phyloP scores from a whole-genome alignment of 352 stramenopile genomes.

The Elongisporangium anandrum region DNA sequence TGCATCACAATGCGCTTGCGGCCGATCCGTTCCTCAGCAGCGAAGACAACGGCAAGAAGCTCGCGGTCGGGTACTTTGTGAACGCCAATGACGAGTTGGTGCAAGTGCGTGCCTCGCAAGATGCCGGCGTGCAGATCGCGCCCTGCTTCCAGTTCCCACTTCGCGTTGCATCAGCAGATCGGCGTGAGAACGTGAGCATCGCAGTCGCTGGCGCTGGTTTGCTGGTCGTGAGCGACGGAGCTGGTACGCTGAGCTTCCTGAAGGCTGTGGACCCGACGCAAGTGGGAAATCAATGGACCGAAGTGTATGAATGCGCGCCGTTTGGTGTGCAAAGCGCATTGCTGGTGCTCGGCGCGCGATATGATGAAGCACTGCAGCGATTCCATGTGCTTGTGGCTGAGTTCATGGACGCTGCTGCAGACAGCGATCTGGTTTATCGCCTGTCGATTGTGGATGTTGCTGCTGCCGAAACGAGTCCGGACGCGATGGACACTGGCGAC shows the following conservation, averaged over 20 bases:
- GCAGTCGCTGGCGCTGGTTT: constrained; percentile 54
- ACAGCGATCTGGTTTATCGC: constrained; percentile 48
- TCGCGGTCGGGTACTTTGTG: constrained; percentile 60
- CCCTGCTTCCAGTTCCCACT: constrained; percentile 24
- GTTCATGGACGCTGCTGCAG: constrained; percentile 22
- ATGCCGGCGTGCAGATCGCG: constrained; percentile 22
- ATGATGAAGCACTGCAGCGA: constrained; percentile 29
- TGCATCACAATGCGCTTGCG: constrained; percentile 60
- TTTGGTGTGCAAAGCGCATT: constrained; percentile 20
- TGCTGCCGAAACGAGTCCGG: constrained; percentile 11
- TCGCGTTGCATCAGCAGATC: constrained; percentile 11
- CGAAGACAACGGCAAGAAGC: constrained; percentile 7
- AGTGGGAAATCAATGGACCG: constrained; percentile 26
- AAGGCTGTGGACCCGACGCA: constrained; percentile 23
- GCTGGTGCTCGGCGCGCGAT: constrained; percentile 45
- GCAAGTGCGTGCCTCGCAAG: constrained; percentile 32
- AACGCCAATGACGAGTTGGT: constrained; percentile 57
- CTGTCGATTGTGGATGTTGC: constrained; percentile 40
- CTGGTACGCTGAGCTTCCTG: constrained; percentile 48
- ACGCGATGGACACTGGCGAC: constrained; percentile 20
- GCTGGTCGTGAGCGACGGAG: constrained; percentile 63
- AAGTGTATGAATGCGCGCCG: constrained; percentile 50
- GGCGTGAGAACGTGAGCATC: constrained; percentile 59
- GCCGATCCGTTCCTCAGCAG: constrained; percentile 52
- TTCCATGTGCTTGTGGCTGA: constrained; percentile 48